A percentile compares a stretch with the other conserved stretches of the same genome.
These are phyloP conservation scores for Populus hybrid DNA, from an alignment of 441 rosid species.

Conservation along the genomic window DNA sequence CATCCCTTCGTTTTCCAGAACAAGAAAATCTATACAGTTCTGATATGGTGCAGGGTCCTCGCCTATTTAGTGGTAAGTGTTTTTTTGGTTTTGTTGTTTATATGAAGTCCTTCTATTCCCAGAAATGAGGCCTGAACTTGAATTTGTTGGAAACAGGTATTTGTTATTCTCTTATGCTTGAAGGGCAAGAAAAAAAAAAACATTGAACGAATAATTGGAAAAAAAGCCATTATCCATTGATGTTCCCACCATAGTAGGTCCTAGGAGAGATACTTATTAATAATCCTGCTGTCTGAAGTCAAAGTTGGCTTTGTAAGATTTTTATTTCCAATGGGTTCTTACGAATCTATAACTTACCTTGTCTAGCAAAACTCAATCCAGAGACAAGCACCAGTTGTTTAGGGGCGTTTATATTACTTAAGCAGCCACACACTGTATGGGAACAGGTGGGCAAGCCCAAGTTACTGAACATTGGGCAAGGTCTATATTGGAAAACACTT, in stretches of 20 bases:
- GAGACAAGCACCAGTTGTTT: neutral
- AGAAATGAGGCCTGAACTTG: neutral
- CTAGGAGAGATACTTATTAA: neutral
- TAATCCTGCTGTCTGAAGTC: neutral
- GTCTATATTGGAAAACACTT: neutral
- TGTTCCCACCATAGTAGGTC: neutral
- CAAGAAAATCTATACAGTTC: constrained; percentile 86
- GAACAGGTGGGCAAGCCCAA: neutral
- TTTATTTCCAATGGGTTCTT: neutral
- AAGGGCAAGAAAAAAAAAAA: neutral
- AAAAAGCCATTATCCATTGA: neutral
- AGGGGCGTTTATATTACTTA: neutral
- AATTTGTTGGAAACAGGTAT: neutral
- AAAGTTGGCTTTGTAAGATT: neutral
- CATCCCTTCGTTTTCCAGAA: constrained; percentile 88
- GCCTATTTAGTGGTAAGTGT: constrained; percentile 82
- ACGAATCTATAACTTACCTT: neutral
- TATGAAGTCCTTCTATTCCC: neutral
- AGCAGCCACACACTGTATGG: neutral
- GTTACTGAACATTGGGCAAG: neutral
- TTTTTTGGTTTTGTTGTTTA: neutral
- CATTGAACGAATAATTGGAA: neutral
- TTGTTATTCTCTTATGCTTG: constrained; percentile 2
- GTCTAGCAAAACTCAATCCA: neutral
- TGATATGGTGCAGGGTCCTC: constrained; percentile 95